Base-by-base conservation (phyloP, 768 basidiomycete genomes). In the Pulveroboletus sp. region DNA sequence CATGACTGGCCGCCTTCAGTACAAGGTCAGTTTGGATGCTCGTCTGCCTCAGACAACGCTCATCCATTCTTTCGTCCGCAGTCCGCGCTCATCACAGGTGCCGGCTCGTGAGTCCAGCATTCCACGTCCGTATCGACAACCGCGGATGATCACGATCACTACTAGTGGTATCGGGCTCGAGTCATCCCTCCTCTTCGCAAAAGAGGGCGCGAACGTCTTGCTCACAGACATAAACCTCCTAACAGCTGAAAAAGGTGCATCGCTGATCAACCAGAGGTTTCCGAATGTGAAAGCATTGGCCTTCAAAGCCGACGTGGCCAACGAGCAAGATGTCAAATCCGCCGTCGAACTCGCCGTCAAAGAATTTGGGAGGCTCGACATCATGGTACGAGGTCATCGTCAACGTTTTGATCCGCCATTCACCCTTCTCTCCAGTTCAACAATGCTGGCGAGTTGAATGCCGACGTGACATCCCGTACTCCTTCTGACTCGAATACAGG, bases 151-250 rank as follows among this genome's bases (percentile, higher is more conserved):
- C 49, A 17, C 37, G 2, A 39, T 55, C 49, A 14, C 27, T 30
- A 33, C 38, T 68, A 97, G 94, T 49, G 96, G 96, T 1, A 96
- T 99, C 67, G 96, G 96, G 26, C 80, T 98, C 42, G 93, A 99
- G 72, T 88, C 93, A 0, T 84, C 93, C n/a, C 76, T 97, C 53
- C 79, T 97, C 40, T 99, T 99, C 67, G 95, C 95, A 2, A 79
- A 81, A 54, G 96, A 99, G 68, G 94, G 95, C 24, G 93, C 93
- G n/a, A 81, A 85, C 60, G 83, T 98, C 53, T 65, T 97, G 39
- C 80, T 94, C 39, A 88, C 84, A 31, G 96, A 99, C 67, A 82
- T 98, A 67, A 96, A 93, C 68, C 57, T 83, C 21, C 71, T 76
- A 18, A 86, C 83, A 24, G 93, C 82, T 5, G 73, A 91, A 65